These are phyloP conservation scores for Ophiocordyceps sinensis DNA, from an alignment of 2,329 filamentous ascomycete species.

Conservation along the genomic window DNA sequence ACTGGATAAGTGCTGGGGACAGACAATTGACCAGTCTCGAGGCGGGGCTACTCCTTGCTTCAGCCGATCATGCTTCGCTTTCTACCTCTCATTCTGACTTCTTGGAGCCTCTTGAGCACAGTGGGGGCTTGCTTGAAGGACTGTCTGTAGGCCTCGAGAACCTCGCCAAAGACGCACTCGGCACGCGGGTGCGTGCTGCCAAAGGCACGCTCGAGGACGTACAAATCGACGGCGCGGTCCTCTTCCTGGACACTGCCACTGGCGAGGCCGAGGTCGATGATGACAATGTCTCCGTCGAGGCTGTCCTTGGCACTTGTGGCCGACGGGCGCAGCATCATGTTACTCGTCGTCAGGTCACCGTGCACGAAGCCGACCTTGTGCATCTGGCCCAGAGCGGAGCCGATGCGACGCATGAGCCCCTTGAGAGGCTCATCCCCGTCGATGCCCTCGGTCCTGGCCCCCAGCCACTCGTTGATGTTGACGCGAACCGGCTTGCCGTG, in stretches of 20 bases:
- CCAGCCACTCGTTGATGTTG: conserved; percentile 55
- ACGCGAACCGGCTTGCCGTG: conserved; percentile 56
- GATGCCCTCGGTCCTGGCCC: conserved; percentile 22
- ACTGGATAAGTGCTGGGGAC: not conserved
- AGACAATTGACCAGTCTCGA: not conserved
- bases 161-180: conserved; percentile 58
- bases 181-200: conserved; percentile 85
- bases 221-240: conserved; percentile 88
- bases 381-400: conserved; percentile 55
- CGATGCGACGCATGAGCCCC: conserved; percentile 55
- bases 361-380: conserved; percentile 82
- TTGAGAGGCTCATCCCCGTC: conserved; percentile 37
- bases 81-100: conserved; percentile 82
- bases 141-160: conserved; percentile 60
- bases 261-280: conserved; percentile 92
- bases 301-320: conserved; percentile 9
- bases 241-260: conserved; percentile 72
- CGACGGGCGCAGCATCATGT: conserved; percentile 60
- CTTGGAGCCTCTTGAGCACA: conserved; percentile 72
- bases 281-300: conserved; percentile 60
- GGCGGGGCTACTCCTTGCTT: conserved; percentile 1
- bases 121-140: conserved; percentile 60
- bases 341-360: conserved; percentile 93
- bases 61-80: conserved; percentile 96
- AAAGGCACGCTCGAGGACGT: conserved; percentile 90